A percentile compares a stretch with the other conserved stretches of the same genome.
phyloP scores from a whole-genome alignment of 768 basidiomycete species.

The Exsudoporus frostii region DNA sequence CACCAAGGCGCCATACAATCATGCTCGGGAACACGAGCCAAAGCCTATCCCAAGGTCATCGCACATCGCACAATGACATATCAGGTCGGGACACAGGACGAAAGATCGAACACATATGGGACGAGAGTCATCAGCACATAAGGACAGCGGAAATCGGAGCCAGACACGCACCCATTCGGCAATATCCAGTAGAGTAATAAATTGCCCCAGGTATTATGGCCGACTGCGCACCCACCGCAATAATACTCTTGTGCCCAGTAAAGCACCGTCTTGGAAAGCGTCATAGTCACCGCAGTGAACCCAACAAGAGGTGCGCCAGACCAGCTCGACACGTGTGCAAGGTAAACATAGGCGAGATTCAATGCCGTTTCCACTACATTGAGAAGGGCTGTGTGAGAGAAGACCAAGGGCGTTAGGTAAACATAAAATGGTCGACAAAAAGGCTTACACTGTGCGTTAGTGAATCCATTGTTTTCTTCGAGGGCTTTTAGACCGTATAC shows the following conservation, averaged over 20 bases:
- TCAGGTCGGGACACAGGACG: background rate
- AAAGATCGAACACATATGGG: too few relatives aligned
- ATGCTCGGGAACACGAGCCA: constrained; percentile 74
- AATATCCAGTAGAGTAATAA: constrained; percentile 65
- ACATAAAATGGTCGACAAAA: background rate
- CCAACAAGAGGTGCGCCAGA: constrained; percentile 73
- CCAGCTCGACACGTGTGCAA: constrained; percentile 58
- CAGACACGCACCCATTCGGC: constrained; percentile 67
- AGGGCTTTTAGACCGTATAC: constrained; percentile 71
- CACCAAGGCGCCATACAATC: constrained; percentile 57
- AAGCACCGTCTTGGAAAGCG: constrained; percentile 80
- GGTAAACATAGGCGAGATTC: constrained; percentile 74
- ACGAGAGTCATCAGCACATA: constrained; percentile 4
- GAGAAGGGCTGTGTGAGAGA: constrained; percentile 52
- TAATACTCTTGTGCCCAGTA: constrained; percentile 81
- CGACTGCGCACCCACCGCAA: constrained; percentile 67
- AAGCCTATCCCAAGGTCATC: constrained; percentile 40
- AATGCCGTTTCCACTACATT: constrained; percentile 78
- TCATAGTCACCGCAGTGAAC: constrained; percentile 71
- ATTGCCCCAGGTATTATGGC: constrained; percentile 61
- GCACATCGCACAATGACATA: background rate
- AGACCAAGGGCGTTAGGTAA: background rate
- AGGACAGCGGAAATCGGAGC: background rate
- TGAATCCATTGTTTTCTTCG: constrained; percentile 68
- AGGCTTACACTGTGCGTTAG: constrained; percentile 77